These are phyloP conservation scores for Aspergillus sp. DNA, from an alignment of 2,329 filamentous ascomycete species.

Conservation along the genomic window DNA sequence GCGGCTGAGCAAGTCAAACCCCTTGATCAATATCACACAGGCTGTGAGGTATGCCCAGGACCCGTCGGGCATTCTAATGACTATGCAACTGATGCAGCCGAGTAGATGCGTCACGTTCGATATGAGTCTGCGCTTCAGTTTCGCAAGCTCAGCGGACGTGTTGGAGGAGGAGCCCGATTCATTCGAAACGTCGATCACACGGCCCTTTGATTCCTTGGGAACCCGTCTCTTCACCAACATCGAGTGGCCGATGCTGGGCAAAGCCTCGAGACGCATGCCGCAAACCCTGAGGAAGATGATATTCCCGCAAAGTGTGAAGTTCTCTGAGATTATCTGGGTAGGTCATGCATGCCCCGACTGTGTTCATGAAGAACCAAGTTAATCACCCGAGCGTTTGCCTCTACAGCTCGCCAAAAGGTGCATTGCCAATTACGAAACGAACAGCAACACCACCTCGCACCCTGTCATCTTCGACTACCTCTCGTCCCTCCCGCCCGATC, in stretches of 20 bases:
- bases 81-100: neutral
- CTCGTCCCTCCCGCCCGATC: neutral
- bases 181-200: neutral
- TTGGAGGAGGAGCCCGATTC: neutral
- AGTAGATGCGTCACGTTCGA: neutral
- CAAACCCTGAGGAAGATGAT: neutral
- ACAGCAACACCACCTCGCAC: neutral
- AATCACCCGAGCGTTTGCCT: neutral
- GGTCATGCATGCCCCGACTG: no score
- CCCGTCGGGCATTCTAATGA: neutral
- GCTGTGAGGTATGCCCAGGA: neutral
- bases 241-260: neutral
- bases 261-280: neutral
- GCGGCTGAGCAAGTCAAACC: neutral
- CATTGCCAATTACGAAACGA: neutral
- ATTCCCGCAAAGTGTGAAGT: neutral
- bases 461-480: neutral
- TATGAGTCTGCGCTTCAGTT: neutral
- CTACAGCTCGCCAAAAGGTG: neutral
- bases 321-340: neutral
- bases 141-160: neutral
- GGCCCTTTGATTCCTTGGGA: neutral
- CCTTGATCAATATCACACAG: neutral
- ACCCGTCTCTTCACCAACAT: neutral
- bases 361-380: neutral